These are phyloP conservation scores for Phragmites australis DNA, from an alignment of 176 grass and related monocot species.

Conservation along the genomic window DNA sequence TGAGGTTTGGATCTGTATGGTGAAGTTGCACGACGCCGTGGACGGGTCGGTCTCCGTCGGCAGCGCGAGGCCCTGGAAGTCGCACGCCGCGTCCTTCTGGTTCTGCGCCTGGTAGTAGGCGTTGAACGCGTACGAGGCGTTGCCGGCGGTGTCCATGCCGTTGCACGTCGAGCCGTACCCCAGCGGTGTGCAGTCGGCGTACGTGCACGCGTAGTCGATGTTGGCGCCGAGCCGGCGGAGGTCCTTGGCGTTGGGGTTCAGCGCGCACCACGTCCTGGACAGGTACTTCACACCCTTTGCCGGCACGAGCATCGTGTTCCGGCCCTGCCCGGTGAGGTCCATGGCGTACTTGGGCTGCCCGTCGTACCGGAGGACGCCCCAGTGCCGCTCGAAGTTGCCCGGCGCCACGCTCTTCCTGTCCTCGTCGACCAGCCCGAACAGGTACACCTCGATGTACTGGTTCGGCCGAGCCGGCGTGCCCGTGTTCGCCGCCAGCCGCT, in stretches of 20 bases:
- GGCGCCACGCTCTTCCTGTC: constrained; percentile 68
- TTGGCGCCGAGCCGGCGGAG: constrained; percentile 45
- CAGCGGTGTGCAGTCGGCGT: constrained; percentile 67
- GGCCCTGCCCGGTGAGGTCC: constrained; percentile 57
- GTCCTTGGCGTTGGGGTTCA: constrained; percentile 47
- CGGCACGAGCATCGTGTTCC: constrained; percentile 40
- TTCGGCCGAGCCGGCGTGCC: constrained; percentile 67
- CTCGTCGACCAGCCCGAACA: constrained; percentile 77
- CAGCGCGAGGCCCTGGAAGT: constrained; percentile 63
- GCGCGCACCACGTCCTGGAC: constrained; percentile 49
- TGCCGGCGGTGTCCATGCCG: constrained; percentile 69
- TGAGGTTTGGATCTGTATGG: constrained; percentile 51
- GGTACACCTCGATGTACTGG: constrained; percentile 59
- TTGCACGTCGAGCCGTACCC: constrained; percentile 72
- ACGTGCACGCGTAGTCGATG: constrained; percentile 61
- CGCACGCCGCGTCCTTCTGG: constrained; percentile 55
- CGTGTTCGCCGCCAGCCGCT: constrained; percentile 37
- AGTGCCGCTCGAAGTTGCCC: constrained; percentile 80
- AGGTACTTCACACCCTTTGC: constrained; percentile 55
- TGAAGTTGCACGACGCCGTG: constrained; percentile 68
- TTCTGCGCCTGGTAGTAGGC: constrained; percentile 77
- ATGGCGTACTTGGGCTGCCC: constrained; percentile 69
- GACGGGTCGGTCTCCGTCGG: constrained; percentile 56
- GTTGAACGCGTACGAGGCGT: constrained; percentile 77
- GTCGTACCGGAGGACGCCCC: constrained; percentile 79